A percentile compares a stretch with the other conserved stretches of the same genome.
Conservation (phyloP, 1,284 basidiomycete species). For the Papiliotrema terrestris region DNA sequence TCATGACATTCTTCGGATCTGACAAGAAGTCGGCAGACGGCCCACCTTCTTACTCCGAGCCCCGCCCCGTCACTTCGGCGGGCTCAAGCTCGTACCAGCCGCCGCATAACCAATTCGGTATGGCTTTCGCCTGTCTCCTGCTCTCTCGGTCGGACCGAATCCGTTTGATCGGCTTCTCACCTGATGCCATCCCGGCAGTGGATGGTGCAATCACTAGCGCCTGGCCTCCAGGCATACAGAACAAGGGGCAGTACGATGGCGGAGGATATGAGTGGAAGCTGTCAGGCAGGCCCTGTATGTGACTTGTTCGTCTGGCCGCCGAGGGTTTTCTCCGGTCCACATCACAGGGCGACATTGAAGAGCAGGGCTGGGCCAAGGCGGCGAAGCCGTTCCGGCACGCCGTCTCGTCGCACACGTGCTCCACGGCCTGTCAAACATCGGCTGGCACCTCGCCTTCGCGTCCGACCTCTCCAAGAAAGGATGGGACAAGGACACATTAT, state of each 20-base stretch:
- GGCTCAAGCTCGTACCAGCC: background rate
- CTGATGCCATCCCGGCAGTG: slow-evolving; percentile 8
- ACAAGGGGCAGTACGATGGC: slow-evolving; percentile 6
- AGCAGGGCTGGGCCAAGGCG: slow-evolving; percentile 32
- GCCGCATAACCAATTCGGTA: background rate
- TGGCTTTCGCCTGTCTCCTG: slow-evolving; percentile 24
- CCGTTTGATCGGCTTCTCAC: slow-evolving; percentile 23
- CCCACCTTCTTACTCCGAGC: background rate
- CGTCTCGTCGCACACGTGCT: slow-evolving; percentile 37
- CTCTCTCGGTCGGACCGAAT: slow-evolving; percentile 23
- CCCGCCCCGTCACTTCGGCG: background rate
- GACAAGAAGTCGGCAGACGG: background rate
- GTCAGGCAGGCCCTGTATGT: slow-evolving; percentile 34
- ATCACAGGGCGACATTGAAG: background rate
- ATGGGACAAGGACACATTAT: slow-evolving; percentile 39
- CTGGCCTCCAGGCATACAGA: slow-evolving; percentile 34
- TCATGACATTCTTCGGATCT: background rate
- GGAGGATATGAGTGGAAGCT: slow-evolving; percentile 38
- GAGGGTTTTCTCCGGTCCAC: background rate
- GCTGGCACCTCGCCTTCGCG: slow-evolving; percentile 34
- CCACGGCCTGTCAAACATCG: slow-evolving; percentile 24
- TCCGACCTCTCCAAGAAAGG: slow-evolving; percentile 36
- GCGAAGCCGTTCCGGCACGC: slow-evolving; percentile 31
- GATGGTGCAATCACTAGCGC: slow-evolving; percentile 25
- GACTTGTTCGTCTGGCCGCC: too few relatives aligned